Evolutionary conservation across 768 basidiomycete species (phyloP).

Genomic region (Amanita pseudoporphyria): DNA sequence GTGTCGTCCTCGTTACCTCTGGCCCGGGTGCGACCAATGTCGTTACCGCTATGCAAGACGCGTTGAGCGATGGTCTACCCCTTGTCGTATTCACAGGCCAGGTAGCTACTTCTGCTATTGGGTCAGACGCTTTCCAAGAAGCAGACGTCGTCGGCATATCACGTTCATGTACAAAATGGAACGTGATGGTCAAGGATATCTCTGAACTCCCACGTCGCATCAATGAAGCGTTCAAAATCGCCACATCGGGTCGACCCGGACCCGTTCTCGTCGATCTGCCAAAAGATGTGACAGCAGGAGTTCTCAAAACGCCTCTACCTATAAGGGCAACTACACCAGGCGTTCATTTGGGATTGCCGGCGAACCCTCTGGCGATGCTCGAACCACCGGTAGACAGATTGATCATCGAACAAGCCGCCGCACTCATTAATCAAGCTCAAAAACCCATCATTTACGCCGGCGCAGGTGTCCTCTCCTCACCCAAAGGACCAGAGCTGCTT

Average conservation of each 20-base stretch:
- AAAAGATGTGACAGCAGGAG: constrained; percentile 96
- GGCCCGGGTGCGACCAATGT: constrained; percentile 98
- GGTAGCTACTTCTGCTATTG: constrained; percentile 98
- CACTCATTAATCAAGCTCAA: constrained; percentile 86
- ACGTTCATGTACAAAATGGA: constrained; percentile 97
- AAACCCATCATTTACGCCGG: constrained; percentile 91
- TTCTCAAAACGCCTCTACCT: constrained; percentile 77
- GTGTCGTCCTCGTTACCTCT: constrained; percentile 95
- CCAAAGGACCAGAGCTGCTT: constrained; percentile 76
- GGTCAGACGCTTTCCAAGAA: constrained; percentile 99
- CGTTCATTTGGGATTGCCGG: constrained; percentile 57
- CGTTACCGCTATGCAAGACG: constrained; percentile 97
- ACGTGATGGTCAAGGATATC: constrained; percentile 99
- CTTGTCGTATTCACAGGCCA: constrained; percentile 95
- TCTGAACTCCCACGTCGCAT: constrained; percentile 89
- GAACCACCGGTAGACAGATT: constrained; percentile 52
- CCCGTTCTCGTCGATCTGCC: constrained; percentile 97
- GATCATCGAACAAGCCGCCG: constrained; percentile 76
- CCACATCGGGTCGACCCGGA: constrained; percentile 92
- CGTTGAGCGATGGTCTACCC: constrained; percentile 87
- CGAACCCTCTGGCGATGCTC: constrained; percentile 55
- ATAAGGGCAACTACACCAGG: constrained; percentile 84
- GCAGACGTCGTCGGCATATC: constrained; percentile 97
- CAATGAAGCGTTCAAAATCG: constrained; percentile 99
- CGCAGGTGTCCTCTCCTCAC: constrained; percentile 77